phyloP scores from a whole-genome alignment of 768 basidiomycete genomes.

The Dentipellis sp. region DNA sequence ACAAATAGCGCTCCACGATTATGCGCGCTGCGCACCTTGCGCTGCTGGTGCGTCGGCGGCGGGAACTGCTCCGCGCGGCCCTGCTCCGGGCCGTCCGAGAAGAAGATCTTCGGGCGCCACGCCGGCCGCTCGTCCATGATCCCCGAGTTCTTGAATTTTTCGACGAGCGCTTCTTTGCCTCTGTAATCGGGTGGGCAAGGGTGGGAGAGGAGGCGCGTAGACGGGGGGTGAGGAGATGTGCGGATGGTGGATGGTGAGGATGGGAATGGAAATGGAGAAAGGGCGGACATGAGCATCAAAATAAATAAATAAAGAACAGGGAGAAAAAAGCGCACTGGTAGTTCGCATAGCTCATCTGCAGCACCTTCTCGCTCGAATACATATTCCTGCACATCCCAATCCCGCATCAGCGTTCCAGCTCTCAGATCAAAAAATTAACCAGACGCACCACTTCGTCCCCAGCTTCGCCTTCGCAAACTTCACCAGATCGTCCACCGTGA shows the following conservation, averaged over 20 bases:
- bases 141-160: constrained; percentile 86
- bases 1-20: constrained; percentile 70
- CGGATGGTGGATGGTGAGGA: too few relatives aligned
- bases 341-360: constrained; percentile 89
- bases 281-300: background rate
- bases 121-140: constrained; percentile 83
- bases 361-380: constrained; percentile 84
- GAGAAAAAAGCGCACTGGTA: constrained; percentile 62
- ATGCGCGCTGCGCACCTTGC: constrained; percentile 76
- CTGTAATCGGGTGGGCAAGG: too few relatives aligned
- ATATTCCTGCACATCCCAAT: constrained; percentile 63
- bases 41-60: constrained; percentile 66
- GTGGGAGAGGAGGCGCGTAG: too few relatives aligned
- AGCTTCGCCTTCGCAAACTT: constrained; percentile 64
- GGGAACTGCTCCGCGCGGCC: constrained; percentile 79
- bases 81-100: constrained; percentile 62
- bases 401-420: background rate
- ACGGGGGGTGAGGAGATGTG: too few relatives aligned
- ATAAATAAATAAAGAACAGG: too few relatives aligned
- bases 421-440: background rate
- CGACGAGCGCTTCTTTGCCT: constrained; percentile 84
- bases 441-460: constrained; percentile 69
- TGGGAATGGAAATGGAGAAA: too few relatives aligned
- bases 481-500: constrained; percentile 66
- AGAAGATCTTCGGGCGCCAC: constrained; percentile 82